These are phyloP conservation scores for Tetrahymena malaccensis DNA, from an alignment of 73 alveolate species.

Conservation along the genomic window DNA sequence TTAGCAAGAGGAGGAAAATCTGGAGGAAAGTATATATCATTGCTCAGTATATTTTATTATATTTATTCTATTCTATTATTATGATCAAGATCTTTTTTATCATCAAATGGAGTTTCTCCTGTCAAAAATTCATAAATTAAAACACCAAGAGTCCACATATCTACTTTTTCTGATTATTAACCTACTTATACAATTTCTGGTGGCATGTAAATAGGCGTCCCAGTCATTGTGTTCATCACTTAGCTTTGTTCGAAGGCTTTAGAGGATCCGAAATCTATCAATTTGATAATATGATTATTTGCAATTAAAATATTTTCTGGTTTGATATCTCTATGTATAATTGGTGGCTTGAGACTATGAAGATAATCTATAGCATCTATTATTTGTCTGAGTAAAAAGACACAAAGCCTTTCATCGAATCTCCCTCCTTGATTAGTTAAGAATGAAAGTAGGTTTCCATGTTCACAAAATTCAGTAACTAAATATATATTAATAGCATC, in stretches of 20 bases:
- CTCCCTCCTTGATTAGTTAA: slow-evolving; percentile 42
- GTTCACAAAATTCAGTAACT: not conserved
- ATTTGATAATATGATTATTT: slow-evolving; percentile 64
- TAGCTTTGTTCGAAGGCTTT: slow-evolving; percentile 48
- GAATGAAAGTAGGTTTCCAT: not conserved
- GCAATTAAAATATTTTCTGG: slow-evolving; percentile 82
- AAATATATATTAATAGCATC: not conserved
- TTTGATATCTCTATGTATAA: slow-evolving; percentile 86
- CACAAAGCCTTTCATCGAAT: slow-evolving; percentile 55
- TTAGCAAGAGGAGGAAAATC: slow-evolving; percentile 41
- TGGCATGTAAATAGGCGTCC: slow-evolving; percentile 79
- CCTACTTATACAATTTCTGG: slow-evolving; percentile 78
- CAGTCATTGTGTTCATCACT: slow-evolving; percentile 67
- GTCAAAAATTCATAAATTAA: slow-evolving; percentile 81
- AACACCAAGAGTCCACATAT: slow-evolving; percentile 88
- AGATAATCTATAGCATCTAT: slow-evolving; percentile 74
- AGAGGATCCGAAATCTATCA: slow-evolving; percentile 92
- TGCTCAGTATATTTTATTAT: not conserved
- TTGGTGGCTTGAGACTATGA: slow-evolving; percentile 77
- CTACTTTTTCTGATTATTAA: slow-evolving; percentile 74
- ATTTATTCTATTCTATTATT: not conserved
- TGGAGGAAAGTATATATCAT: slow-evolving; percentile 14
- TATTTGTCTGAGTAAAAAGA: slow-evolving; percentile 76
- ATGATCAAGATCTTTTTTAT: slow-evolving; percentile 7
- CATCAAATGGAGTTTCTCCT: slow-evolving; percentile 82